phyloP scores from a whole-genome alignment of 495 filamentous ascomycete genomes.

The Echria macrotheca region DNA sequence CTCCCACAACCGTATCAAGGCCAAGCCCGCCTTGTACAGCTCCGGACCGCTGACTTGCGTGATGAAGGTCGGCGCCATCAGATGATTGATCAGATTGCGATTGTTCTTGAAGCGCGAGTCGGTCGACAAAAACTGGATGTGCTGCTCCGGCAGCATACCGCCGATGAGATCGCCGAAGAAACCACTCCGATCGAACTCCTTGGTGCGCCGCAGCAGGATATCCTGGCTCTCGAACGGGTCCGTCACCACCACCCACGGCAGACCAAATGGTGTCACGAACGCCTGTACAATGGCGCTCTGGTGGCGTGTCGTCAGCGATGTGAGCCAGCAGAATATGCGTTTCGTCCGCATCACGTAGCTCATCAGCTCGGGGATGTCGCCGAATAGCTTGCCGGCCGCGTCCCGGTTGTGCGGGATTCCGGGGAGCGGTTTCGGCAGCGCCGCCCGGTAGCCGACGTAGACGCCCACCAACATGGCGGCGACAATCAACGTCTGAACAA shows the following conservation, averaged over 20 bases:
- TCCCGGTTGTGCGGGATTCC: slow-evolving; percentile 36
- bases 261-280: slow-evolving; percentile 31
- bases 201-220: slow-evolving; percentile 33
- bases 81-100: slow-evolving; percentile 29
- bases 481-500: background rate
- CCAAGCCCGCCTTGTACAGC: slow-evolving; percentile 22
- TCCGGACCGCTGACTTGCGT: slow-evolving; percentile 28
- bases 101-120: slow-evolving; percentile 30
- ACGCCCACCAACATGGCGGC: slow-evolving; percentile 2
- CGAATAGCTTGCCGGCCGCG: slow-evolving; percentile 22
- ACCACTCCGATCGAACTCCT: slow-evolving; percentile 36
- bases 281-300: slow-evolving; percentile 36
- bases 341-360: slow-evolving; percentile 19
- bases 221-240: slow-evolving; percentile 38
- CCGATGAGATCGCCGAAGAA: slow-evolving; percentile 22
- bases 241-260: slow-evolving; percentile 35
- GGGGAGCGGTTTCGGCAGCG: slow-evolving; percentile 29
- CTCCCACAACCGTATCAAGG: slow-evolving; percentile 33
- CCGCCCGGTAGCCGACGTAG: slow-evolving; percentile 11
- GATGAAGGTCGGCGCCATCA: slow-evolving; percentile 37
- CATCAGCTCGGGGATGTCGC: slow-evolving; percentile 32
- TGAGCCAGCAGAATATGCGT: slow-evolving; percentile 25
- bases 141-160: slow-evolving; percentile 26
- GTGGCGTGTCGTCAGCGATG: slow-evolving; percentile 16
- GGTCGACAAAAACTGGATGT: slow-evolving; percentile 22